These are phyloP conservation scores for Hippophae tibetana DNA, from an alignment of 306 rosid genomes.

Conservation along the genomic window DNA sequence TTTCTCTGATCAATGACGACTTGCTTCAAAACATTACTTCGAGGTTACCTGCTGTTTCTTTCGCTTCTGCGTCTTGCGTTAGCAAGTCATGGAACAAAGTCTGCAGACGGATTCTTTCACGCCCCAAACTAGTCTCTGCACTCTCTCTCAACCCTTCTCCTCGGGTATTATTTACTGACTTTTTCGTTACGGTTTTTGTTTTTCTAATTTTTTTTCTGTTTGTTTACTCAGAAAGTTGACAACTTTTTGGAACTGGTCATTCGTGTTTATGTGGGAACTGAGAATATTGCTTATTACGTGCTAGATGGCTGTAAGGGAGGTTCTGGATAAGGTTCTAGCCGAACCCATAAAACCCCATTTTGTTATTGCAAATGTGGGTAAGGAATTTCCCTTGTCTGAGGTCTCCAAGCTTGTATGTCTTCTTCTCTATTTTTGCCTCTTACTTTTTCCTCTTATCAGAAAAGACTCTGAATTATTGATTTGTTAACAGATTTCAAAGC, in stretches of 20 bases:
- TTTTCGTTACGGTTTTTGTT: too few species aligned
- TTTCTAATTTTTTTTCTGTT: neutral
- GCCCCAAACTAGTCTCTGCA: slow-evolving; percentile 47
- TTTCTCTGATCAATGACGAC: slow-evolving; percentile 9
- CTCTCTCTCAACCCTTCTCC: slow-evolving; percentile 42
- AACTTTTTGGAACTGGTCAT: neutral
- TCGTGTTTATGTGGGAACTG: neutral
- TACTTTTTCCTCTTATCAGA: too few species aligned
- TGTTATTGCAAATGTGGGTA: slow-evolving; percentile 40
- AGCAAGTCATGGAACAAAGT: slow-evolving; percentile 39
- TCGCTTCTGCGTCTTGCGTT: slow-evolving; percentile 56
- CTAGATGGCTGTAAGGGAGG: slow-evolving; percentile 53
- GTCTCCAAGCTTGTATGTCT: slow-evolving; percentile 33
- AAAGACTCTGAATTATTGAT: neutral
- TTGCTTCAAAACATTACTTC: slow-evolving; percentile 23
- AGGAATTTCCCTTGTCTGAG: slow-evolving; percentile 22
- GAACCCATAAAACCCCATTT: slow-evolving; percentile 61
- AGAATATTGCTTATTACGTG: neutral
- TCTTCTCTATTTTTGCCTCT: neutral
- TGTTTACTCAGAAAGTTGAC: neutral
- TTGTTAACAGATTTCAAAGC: slow-evolving; percentile 23
- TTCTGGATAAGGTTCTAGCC: slow-evolving; percentile 37
- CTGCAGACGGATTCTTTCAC: slow-evolving; percentile 39
- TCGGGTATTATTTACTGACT: neutral
- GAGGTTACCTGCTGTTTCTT: slow-evolving; percentile 33